phyloP scores from a whole-genome alignment of 2,329 filamentous ascomycete genomes.

The Triangularia verruculosa region DNA sequence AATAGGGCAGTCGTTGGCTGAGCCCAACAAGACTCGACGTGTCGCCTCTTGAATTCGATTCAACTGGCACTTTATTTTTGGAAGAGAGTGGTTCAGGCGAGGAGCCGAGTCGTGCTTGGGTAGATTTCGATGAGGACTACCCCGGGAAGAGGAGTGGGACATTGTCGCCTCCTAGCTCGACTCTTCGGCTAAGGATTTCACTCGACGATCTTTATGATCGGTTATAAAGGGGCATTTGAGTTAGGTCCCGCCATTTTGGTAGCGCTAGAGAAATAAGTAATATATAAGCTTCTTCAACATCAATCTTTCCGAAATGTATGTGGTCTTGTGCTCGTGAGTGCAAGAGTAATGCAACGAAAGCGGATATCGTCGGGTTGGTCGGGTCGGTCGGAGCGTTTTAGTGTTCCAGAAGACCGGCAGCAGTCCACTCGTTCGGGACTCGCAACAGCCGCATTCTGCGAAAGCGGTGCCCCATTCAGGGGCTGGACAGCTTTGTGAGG shows the following conservation, averaged over 20 bases:
- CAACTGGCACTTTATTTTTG: not conserved
- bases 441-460: not conserved
- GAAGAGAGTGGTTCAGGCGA: not conserved
- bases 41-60: not conserved
- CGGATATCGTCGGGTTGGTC: slow-evolving; percentile 8
- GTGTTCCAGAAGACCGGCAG: not conserved
- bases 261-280: slow-evolving; percentile 4
- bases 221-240: slow-evolving; percentile 4
- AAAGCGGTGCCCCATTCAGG: not conserved
- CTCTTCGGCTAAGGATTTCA: not conserved
- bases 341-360: not conserved
- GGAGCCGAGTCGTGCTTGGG: not conserved
- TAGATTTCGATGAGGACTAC: not conserved
- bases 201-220: not conserved
- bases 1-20: slow-evolving; percentile 3
- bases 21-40: slow-evolving; percentile 1
- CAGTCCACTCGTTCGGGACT: not conserved
- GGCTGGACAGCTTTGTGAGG: not conserved
- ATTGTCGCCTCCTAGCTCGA: not conserved
- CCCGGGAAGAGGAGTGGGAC: not conserved
- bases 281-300: slow-evolving; percentile 4
- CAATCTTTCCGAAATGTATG: not conserved
- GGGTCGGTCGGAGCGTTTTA: not conserved
- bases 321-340: not conserved
- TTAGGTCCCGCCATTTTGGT: not conserved